Percentiles rank a stretch among this genome's conserved stretches.
Conservation (phyloP, 2,329 filamentous ascomycete species). For the Macrophomina pseudophaseolina region DNA sequence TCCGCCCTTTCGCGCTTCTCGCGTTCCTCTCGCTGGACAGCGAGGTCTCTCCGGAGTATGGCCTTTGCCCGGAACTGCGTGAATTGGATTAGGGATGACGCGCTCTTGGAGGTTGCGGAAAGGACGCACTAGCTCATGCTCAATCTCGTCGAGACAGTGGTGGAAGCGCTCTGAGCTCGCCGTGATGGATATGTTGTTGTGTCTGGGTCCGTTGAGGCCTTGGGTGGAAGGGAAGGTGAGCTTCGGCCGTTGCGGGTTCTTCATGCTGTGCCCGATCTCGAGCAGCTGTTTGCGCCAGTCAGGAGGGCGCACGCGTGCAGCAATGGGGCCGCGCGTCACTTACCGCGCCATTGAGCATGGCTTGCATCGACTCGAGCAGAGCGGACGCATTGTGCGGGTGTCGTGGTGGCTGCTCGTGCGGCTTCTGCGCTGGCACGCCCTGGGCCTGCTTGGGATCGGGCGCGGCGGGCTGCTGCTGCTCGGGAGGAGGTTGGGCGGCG, state of each 20-base stretch:
- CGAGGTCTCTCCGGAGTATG: conserved; percentile 44
- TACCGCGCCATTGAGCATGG: conserved; percentile 55
- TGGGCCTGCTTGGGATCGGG: conserved; percentile 8
- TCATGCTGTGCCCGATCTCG: conserved; percentile 23
- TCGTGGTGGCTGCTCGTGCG: not conserved
- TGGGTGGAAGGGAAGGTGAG: conserved; percentile 47
- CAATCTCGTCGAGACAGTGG: conserved; percentile 57
- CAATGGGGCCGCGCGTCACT: conserved; percentile 29
- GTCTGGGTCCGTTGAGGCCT: conserved; percentile 50
- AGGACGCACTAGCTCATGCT: conserved; percentile 50
- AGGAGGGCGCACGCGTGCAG: not conserved
- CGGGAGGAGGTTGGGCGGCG: not conserved
- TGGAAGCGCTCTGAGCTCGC: conserved; percentile 52
- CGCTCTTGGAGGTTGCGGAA: not conserved
- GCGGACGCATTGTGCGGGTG: conserved; percentile 8
- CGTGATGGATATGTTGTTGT: conserved; percentile 47
- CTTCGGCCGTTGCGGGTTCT: conserved; percentile 25
- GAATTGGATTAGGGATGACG: not conserved
- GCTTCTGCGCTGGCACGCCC: not conserved
- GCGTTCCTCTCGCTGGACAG: conserved; percentile 42
- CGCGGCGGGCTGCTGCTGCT: not conserved
- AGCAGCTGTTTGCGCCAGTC: conserved; percentile 11
- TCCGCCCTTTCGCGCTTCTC: conserved; percentile 42
- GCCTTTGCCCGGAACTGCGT: conserved; percentile 37
- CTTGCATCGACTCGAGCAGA: conserved; percentile 51